phyloP scores from a whole-genome alignment of 352 stramenopile genomes.

The Phytophthora pluvialis region DNA sequence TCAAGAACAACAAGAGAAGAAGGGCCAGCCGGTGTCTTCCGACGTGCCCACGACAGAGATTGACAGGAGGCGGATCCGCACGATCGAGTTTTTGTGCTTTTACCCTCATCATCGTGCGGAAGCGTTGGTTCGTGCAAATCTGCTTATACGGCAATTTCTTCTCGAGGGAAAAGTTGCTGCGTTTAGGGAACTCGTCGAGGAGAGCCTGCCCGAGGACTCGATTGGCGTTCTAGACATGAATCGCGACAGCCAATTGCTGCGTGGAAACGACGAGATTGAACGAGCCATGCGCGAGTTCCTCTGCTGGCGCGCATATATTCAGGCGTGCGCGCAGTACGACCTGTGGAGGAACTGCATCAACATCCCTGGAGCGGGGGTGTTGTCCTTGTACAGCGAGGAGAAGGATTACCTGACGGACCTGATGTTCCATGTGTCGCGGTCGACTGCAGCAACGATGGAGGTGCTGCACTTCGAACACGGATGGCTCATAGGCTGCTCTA shows the following conservation, averaged over 20 bases:
- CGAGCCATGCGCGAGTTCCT: conserved; percentile 63
- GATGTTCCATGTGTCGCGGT: conserved; percentile 76
- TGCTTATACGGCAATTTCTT: conserved; percentile 75
- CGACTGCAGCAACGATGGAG: conserved; percentile 58
- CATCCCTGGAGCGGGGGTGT: conserved; percentile 24
- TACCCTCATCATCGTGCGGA: conserved; percentile 72
- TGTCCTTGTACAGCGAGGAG: conserved; percentile 73
- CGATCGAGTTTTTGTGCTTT: conserved; percentile 81
- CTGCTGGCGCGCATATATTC: conserved; percentile 78
- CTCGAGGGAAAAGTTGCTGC: conserved; percentile 70
- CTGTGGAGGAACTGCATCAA: conserved; percentile 71
- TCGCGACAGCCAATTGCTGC: conserved; percentile 47
- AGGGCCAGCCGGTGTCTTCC: conserved; percentile 23
- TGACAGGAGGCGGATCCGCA: conserved; percentile 68
- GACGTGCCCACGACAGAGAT: conserved; percentile 45
- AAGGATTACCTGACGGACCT: conserved; percentile 78
- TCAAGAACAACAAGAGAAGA: conserved; percentile 36
- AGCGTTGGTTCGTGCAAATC: conserved; percentile 60
- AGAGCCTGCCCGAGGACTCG: conserved; percentile 73
- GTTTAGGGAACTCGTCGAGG: conserved; percentile 64
- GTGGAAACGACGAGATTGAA: conserved; percentile 58
- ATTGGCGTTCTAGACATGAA: conserved; percentile 68
- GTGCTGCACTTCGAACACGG: conserved; percentile 83
- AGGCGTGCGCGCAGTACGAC: conserved; percentile 70
- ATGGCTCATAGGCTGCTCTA: conserved; percentile 68